phyloP scores from a whole-genome alignment of 2,329 filamentous ascomycete species.

The Aspergillus novofumigatus region DNA sequence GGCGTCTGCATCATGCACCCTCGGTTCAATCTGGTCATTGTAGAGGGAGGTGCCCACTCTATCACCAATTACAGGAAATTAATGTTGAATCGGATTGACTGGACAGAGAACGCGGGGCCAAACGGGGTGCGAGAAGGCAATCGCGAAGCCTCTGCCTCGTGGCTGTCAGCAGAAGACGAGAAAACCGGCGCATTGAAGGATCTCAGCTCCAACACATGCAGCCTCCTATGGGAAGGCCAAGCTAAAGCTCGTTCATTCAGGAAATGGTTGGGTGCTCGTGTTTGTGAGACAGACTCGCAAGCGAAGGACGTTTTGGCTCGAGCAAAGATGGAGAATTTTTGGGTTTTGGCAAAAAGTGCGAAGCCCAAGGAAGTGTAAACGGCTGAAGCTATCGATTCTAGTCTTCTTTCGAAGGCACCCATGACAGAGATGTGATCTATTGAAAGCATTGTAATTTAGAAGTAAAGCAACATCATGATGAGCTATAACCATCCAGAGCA shows the following conservation, averaged over 20 bases:
- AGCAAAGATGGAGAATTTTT: slow-evolving; percentile 92
- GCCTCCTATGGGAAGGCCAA: slow-evolving; percentile 86
- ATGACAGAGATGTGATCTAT: neutral
- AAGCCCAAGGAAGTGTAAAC: slow-evolving; percentile 33
- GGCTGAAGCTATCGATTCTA: neutral
- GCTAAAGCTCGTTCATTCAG: slow-evolving; percentile 74
- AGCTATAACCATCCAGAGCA: neutral
- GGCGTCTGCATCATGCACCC: slow-evolving; percentile 92
- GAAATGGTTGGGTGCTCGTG: slow-evolving; percentile 75
- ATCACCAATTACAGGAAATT: slow-evolving; percentile 85
- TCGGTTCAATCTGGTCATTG: slow-evolving; percentile 80
- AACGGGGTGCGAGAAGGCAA: slow-evolving; percentile 54
- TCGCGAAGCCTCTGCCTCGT: slow-evolving; percentile 60
- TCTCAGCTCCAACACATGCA: slow-evolving; percentile 75
- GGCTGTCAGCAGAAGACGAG: slow-evolving; percentile 76
- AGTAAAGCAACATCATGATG: neutral
- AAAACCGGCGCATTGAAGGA: slow-evolving; percentile 70
- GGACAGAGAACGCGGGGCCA: slow-evolving; percentile 81
- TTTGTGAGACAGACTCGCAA: slow-evolving; percentile 90
- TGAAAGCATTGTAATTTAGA: neutral
- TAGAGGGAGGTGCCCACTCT: slow-evolving; percentile 82
- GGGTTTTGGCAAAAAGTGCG: slow-evolving; percentile 76
- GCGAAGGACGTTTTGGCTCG: slow-evolving; percentile 75
- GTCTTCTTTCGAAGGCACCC: slow-evolving; percentile 1
- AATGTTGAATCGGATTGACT: slow-evolving; percentile 89